Conservation (phyloP, 2,329 filamentous ascomycete species). For the Aspergillus hortae region DNA sequence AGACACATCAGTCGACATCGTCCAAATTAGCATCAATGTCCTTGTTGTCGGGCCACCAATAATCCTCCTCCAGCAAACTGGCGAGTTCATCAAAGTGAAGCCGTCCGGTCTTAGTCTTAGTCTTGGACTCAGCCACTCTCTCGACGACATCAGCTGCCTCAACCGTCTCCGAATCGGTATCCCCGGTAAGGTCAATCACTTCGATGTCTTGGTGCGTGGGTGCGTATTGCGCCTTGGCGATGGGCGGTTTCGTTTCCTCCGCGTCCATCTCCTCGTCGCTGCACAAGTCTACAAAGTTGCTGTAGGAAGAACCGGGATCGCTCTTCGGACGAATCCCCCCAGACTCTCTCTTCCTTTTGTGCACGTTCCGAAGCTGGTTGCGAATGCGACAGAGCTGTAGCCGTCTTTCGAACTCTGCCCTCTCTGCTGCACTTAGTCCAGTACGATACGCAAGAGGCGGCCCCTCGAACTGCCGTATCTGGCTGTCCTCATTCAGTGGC, state of each 20-base stretch:
- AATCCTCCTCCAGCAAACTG: slow-evolving; percentile 28
- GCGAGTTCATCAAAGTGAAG: background rate
- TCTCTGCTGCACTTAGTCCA: slow-evolving; percentile 17
- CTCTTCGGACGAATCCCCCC: background rate
- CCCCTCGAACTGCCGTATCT: slow-evolving; percentile 31
- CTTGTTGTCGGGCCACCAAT: slow-evolving; percentile 37
- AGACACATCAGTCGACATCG: slow-evolving; percentile 4
- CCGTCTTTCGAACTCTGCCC: slow-evolving; percentile 17
- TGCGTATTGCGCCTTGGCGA: background rate
- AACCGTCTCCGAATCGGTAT: slow-evolving; percentile 16
- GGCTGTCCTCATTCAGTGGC: slow-evolving; percentile 22
- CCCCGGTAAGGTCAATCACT: slow-evolving; percentile 27
- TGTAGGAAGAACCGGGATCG: background rate
- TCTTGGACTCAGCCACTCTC: background rate
- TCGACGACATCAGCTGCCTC: too few species aligned
- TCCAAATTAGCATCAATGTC: slow-evolving; percentile 30
- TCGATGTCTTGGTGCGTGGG: slow-evolving; percentile 6
- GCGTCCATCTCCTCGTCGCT: slow-evolving; percentile 14
- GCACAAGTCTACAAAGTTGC: slow-evolving; percentile 15
- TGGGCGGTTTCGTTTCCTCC: background rate
- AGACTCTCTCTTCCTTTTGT: slow-evolving; percentile 17
- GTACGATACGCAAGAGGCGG: slow-evolving; percentile 14
- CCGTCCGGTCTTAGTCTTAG: background rate
- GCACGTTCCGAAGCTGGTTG: slow-evolving; percentile 18
- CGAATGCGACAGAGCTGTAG: slow-evolving; percentile 27